phyloP scores from a whole-genome alignment of 768 basidiomycete genomes.

The Boletus speciosus region DNA sequence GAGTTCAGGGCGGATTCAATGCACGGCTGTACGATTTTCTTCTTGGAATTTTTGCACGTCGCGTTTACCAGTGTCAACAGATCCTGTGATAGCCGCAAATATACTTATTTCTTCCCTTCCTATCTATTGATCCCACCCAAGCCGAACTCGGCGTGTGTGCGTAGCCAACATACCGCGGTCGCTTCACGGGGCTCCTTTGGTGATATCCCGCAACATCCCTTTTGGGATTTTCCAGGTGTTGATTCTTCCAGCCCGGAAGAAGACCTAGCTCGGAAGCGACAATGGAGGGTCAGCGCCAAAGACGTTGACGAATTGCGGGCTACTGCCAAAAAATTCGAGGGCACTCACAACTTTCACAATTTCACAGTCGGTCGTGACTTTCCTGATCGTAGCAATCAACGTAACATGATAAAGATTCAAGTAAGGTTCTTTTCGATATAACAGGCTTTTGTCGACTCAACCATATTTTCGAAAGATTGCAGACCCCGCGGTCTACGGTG shows the following conservation, averaged over 20 bases:
- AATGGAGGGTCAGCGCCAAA: conserved; percentile 59
- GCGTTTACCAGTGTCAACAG: conserved; percentile 37
- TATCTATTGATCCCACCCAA: conserved; percentile 91
- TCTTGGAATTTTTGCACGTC: neutral
- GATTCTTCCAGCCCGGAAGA: conserved; percentile 46
- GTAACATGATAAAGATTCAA: conserved; percentile 87
- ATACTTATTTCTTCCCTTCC: conserved; percentile 95
- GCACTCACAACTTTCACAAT: conserved; percentile 97
- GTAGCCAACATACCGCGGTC: conserved; percentile 37
- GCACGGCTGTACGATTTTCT: conserved; percentile 55
- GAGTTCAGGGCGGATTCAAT: conserved; percentile 80
- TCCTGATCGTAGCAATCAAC: conserved; percentile 72
- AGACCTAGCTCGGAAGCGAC: conserved; percentile 63
- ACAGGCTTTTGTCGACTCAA: neutral
- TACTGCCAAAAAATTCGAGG: conserved; percentile 65
- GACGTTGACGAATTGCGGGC: conserved; percentile 56
- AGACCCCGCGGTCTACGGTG: conserved; percentile 86
- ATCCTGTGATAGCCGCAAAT: conserved; percentile 91
- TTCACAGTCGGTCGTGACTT: conserved; percentile 90
- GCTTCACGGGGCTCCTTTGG: conserved; percentile 8
- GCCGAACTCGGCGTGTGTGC: conserved; percentile 62
- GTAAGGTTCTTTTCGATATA: conserved; percentile 35
- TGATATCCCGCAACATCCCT: conserved; percentile 43
- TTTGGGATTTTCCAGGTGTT: conserved; percentile 51
- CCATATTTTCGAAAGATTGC: conserved; percentile 47